Conservation (phyloP, 306 rosid genomes). For the Casuarina glauca region DNA sequence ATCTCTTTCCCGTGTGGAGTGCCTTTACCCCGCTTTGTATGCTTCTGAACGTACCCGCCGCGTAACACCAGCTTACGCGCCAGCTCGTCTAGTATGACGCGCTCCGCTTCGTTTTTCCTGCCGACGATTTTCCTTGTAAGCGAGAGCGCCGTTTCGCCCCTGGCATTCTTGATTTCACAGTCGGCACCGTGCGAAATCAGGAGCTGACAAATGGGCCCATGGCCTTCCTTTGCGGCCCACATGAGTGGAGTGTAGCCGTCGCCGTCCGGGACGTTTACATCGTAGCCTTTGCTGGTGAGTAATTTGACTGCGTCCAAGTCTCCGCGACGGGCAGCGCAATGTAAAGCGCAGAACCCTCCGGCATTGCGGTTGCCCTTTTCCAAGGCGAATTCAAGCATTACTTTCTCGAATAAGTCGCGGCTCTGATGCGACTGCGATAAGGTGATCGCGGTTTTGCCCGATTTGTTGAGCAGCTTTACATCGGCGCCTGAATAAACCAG, state of each 20-base stretch:
- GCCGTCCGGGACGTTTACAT: conserved; percentile 70
- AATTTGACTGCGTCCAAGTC: conserved; percentile 70
- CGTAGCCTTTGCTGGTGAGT: conserved; percentile 73
- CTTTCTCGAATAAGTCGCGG: conserved; percentile 72
- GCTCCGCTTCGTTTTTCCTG: conserved; percentile 47
- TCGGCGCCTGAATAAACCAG: conserved; percentile 89
- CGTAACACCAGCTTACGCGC: conserved; percentile 59
- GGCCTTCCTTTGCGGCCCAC: conserved; percentile 91
- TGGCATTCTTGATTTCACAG: conserved; percentile 44
- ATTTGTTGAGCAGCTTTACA: conserved; percentile 66
- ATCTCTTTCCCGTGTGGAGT: conserved; percentile 65
- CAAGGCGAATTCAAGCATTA: conserved; percentile 82
- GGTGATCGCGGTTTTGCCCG: conserved; percentile 73
- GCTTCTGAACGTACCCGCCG: conserved; percentile 65
- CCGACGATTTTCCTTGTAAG: conserved; percentile 53
- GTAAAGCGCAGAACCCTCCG: conserved; percentile 83
- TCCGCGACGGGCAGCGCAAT: conserved; percentile 85
- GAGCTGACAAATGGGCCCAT: conserved; percentile 59
- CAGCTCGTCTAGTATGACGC: conserved; percentile 63
- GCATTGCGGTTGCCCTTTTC: conserved; percentile 71
- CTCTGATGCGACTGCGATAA: conserved; percentile 56
- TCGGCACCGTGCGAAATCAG: conserved; percentile 69
- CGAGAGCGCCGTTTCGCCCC: conserved; percentile 75
- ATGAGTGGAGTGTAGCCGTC: conserved; percentile 88
- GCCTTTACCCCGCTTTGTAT: conserved; percentile 82